Conservation (phyloP, 257 asterid species). For the Scutellaria galericulata region DNA sequence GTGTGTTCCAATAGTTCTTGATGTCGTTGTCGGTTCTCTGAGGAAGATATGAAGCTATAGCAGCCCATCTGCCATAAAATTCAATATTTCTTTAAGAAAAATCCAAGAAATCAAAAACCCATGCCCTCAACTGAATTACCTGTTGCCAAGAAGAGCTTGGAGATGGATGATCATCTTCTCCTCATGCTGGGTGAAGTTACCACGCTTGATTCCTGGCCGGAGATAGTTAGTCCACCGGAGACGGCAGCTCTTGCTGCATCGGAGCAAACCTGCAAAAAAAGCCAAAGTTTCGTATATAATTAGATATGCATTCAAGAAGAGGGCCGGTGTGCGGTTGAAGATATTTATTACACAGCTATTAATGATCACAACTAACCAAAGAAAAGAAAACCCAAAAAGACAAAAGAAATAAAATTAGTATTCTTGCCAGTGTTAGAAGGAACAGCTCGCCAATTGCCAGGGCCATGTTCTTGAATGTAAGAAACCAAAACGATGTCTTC, state of each 20-base stretch:
- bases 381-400: background rate
- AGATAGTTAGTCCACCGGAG: constrained; percentile 96
- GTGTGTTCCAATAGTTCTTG: constrained; percentile 89
- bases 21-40: constrained; percentile 87
- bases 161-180: constrained; percentile 87
- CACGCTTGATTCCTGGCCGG: constrained; percentile 91
- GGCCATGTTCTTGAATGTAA: constrained; percentile 85
- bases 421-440: constrained; percentile 70
- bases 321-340: constrained; percentile 29
- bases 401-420: too few species aligned
- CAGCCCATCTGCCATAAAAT: constrained; percentile 79
- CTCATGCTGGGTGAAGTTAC: constrained; percentile 74
- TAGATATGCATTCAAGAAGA: constrained; percentile 30
- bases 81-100: background rate
- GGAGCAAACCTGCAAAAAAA: constrained; percentile 62
- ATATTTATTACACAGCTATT: constrained; percentile 48
- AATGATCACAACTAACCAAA: constrained; percentile 51
- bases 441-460: constrained; percentile 83
- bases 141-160: constrained; percentile 89
- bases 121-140: too few species aligned
- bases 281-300: background rate
- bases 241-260: constrained; percentile 96
- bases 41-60: constrained; percentile 91
- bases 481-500: constrained; percentile 84
- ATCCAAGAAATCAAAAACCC: background rate